Evolutionary conservation across 2,329 filamentous ascomycete genomes (phyloP).

Genomic region (Annulohypoxylon truncatum): DNA sequence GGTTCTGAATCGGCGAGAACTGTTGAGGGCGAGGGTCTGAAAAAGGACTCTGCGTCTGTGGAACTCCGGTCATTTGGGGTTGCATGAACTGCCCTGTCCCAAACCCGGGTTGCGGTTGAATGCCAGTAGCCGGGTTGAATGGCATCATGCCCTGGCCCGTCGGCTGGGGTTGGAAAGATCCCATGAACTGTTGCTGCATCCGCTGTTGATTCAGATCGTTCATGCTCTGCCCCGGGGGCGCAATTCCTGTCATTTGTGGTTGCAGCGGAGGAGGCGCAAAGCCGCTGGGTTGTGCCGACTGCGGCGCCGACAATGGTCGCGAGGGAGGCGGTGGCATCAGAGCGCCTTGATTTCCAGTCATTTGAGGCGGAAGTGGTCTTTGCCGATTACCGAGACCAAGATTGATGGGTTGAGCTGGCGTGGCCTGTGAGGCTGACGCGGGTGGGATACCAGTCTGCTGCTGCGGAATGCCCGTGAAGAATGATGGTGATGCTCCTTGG

Average conservation of each 20-base stretch:
- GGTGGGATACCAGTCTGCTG: constrained; percentile 60
- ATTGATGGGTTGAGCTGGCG: constrained; percentile 57
- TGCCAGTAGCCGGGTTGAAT: constrained; percentile 53
- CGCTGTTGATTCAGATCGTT: constrained; percentile 76
- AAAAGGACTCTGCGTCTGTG: constrained; percentile 57
- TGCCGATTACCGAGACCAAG: constrained; percentile 66
- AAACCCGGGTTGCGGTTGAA: constrained; percentile 55
- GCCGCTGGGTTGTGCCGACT: constrained; percentile 78
- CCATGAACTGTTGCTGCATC: constrained; percentile 69
- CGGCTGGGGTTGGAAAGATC: constrained; percentile 55
- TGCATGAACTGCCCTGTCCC: constrained; percentile 58
- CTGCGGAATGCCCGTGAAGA: constrained; percentile 64
- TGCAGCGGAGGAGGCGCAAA: constrained; percentile 82
- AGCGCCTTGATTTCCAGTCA: constrained; percentile 67
- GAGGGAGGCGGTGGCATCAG: constrained; percentile 82
- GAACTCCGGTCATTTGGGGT: constrained; percentile 53
- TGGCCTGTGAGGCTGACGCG: constrained; percentile 54
- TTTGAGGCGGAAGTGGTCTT: constrained; percentile 76
- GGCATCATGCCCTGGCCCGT: constrained; percentile 54
- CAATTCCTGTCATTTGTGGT: constrained; percentile 86
- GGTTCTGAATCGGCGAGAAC: constrained; percentile 65
- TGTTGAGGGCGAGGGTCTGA: constrained; percentile 56
- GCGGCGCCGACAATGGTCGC: constrained; percentile 87
- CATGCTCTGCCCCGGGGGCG: constrained; percentile 80
- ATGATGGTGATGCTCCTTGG: constrained; percentile 67